Evolutionary conservation across 257 asterid species (phyloP).

Genomic region (Capsicum pubescens): DNA sequence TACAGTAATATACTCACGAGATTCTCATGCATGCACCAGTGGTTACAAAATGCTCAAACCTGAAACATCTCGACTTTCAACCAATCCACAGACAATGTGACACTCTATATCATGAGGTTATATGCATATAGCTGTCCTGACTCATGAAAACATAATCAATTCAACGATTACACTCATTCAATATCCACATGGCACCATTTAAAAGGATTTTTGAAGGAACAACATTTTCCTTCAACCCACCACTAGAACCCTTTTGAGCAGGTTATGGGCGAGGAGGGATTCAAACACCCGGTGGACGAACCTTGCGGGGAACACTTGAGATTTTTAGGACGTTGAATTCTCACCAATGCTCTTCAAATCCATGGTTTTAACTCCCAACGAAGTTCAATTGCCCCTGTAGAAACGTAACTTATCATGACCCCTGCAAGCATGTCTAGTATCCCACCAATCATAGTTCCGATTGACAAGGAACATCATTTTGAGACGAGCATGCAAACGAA

Average conservation of each 20-base stretch:
- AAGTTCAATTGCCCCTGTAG: not conserved
- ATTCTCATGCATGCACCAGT: not conserved
- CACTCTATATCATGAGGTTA: not conserved
- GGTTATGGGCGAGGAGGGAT: no score
- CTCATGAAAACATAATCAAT: not conserved
- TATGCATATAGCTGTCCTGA: not conserved
- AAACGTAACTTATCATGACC: not conserved
- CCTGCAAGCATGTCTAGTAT: not conserved
- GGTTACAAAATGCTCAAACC: not conserved
- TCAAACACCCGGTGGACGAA: no score
- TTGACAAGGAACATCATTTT: not conserved
- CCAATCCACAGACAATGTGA: not conserved
- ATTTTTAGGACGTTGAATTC: no score
- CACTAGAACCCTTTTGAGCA: no score
- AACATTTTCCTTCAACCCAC: not conserved
- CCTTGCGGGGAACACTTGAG: no score
- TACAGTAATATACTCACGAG: not conserved
- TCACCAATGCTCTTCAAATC: not conserved
- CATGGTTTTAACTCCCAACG: not conserved
- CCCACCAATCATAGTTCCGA: not conserved
- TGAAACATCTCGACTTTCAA: not conserved
- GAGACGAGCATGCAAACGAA: not conserved
- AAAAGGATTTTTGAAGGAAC: no score
- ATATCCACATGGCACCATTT: not conserved
- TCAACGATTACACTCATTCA: not conserved